Evolutionary conservation across 352 stramenopile species (phyloP), one percentile per base, ranked within the genome.

Genomic region (Phytopythium aichiense): DNA sequence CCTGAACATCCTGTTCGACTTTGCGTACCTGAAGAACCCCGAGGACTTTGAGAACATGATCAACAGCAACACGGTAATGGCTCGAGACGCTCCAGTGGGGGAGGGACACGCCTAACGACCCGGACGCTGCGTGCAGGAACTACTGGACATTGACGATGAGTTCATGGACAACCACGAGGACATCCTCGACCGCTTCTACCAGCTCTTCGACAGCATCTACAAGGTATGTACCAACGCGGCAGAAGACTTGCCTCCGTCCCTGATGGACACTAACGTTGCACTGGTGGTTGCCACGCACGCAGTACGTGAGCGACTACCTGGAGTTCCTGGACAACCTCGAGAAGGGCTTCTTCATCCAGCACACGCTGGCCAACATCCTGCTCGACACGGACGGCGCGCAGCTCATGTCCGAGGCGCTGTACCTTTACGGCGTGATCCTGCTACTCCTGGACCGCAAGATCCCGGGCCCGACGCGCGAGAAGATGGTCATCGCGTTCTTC

Each of bases 381-480:
- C 73, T 97, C n/a, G 93, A 98, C 63, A 88, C 80, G 4, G 93
- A 98, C 53, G 95, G 95, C 23, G 90, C 91, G 50, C 94, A 98
- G 61, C 86, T 98, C 61, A 88, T 98, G 74, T 96, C 87, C 65
- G 95, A 98, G 63, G 91, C 92, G 25, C 69, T 98, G 42, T 98
- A 97, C 63, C 81, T 98, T n/a, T 98, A 97, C 62, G 95, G 94
- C 55, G 88, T 97, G 43, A 98, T 98, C 65, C 77, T 98, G 49
- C 69, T 98, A 23, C 68, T 98, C n/a, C 69, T 98, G 51, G 95
- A 98, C 57, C 84, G 87, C 49, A 94, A 95, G 60, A 92, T 98
- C 42, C 92, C 85, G 0, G 88, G 87, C 2, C 76, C 81, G 8
- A 87, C 89, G 35, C 86, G 95, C 37, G 95, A 98, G 76, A 89